A percentile compares a stretch with the other conserved stretches of the same genome.
Conservation (phyloP, 2,329 filamentous ascomycete species). For the Scolecobasidium constrictum region DNA sequence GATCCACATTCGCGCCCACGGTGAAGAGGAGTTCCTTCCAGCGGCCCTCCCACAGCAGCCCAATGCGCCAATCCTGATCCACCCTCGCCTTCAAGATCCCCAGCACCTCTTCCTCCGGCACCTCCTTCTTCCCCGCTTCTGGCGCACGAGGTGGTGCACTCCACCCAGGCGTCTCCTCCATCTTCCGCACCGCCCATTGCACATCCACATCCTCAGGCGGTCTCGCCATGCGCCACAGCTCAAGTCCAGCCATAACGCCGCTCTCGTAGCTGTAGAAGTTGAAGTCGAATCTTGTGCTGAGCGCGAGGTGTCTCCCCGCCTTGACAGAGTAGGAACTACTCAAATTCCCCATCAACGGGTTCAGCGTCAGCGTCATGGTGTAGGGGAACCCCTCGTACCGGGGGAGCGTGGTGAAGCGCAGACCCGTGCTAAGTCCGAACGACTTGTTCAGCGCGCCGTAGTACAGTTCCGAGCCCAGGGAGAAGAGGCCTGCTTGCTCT, state of each 20-base stretch:
- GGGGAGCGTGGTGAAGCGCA: slow-evolving; percentile 80
- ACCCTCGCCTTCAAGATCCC: slow-evolving; percentile 85
- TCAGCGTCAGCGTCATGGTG: slow-evolving; percentile 85
- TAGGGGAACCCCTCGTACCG: slow-evolving; percentile 76
- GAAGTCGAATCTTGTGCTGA: slow-evolving; percentile 89
- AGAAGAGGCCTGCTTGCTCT: slow-evolving; percentile 62
- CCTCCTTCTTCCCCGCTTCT: not conserved
- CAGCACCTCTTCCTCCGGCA: slow-evolving; percentile 53
- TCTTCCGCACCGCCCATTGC: slow-evolving; percentile 31
- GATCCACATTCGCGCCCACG: slow-evolving; percentile 74
- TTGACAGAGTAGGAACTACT: slow-evolving; percentile 86
- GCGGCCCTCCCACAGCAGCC: slow-evolving; percentile 83
- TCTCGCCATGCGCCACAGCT: slow-evolving; percentile 65
- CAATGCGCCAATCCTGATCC: slow-evolving; percentile 78
- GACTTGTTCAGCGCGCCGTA: slow-evolving; percentile 93
- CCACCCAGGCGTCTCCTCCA: slow-evolving; percentile 18
- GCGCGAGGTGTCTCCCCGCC: slow-evolving; percentile 68
- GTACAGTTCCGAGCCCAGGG: slow-evolving; percentile 85
- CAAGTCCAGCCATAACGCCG: slow-evolving; percentile 81
- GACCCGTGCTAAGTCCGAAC: slow-evolving; percentile 77
- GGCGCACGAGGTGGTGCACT: not conserved
- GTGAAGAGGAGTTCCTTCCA: slow-evolving; percentile 90
- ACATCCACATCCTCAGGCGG: slow-evolving; percentile 19
- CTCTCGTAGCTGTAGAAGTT: slow-evolving; percentile 98
- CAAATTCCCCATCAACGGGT: slow-evolving; percentile 88